Base-by-base conservation (phyloP, 768 basidiomycete genomes). In the Chalciporus chontae region DNA sequence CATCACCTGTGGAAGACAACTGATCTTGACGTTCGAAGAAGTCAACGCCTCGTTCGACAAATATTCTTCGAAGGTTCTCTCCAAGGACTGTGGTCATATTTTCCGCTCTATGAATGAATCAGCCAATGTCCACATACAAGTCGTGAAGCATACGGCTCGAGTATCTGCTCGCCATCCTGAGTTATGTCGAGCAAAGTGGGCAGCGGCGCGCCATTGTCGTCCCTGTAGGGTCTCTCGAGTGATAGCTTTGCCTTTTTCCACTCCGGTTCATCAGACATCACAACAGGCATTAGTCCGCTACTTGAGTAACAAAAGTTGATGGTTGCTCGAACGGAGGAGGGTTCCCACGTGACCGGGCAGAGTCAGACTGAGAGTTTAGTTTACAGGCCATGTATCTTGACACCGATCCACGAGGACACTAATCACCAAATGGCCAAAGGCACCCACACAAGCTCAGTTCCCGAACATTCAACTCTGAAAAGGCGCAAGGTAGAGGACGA, bases 141-240 rank as follows among this genome's bases (percentile, higher is more conserved):
- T 32, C 40, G 39, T 44, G 26, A 56, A 53, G 41, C 84, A 59
- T 71, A 90, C 90, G 83, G 77, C 71, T 91, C 86, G 51, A 83
- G 83, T 41, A 86, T 69, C 45, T 79, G 77, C 53, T 81, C 76
- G 34, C 89, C 87, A 38, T 88, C 83, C 21, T 77, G 73, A 7
- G 78, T 75, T 47, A 93, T 87, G 60, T 93, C 89, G 23, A 77
- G 69, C 24, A 92, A 69, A 5, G 74, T 71, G 21, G 80, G 84
- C 24, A 91, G 79, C 8, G 61, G 74, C 40, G 78, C 71, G 8
- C 86, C 88, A 32, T 76, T 68, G 56, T 92, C 89, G 59, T 90
- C 85, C 65, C 85, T 90, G 71, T 90, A 90, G 0, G 87, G 88
- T 34, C 81, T 74, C 62, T 93, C 90, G 27, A 93, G 75, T 2